phyloP scores from a whole-genome alignment of 148 eudicot species.

The Rhododendron henanense region DNA sequence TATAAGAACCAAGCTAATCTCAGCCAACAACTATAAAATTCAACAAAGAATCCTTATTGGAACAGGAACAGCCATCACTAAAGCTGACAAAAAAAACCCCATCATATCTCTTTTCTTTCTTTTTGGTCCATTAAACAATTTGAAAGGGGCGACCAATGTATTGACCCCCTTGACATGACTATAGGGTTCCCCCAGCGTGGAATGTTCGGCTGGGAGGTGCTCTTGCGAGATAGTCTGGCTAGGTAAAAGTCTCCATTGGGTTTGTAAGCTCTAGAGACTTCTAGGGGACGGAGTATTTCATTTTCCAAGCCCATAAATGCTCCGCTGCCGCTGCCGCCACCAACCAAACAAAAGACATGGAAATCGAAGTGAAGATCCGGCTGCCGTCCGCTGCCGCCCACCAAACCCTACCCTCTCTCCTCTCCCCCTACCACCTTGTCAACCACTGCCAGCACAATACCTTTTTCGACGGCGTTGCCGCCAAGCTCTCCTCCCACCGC shows the following conservation, averaged over 20 bases:
- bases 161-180: not conserved
- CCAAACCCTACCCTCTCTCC: constrained; percentile 47
- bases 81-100: not conserved
- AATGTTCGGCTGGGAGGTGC: not conserved
- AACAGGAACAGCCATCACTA: not conserved
- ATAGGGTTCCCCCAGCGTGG: not conserved
- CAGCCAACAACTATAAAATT: too few species aligned
- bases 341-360: constrained; percentile 30
- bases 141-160: not conserved
- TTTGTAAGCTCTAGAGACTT: too few species aligned
- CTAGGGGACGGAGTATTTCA: too few species aligned
- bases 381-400: too few species aligned
- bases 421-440: constrained; percentile 41
- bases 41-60: not conserved
- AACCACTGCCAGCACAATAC: constrained; percentile 70
- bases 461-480: constrained; percentile 63
- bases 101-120: not conserved
- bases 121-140: not conserved
- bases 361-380: constrained; percentile 75
- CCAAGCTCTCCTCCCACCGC: constrained; percentile 51
- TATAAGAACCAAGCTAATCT: not conserved
- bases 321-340: constrained; percentile 37
- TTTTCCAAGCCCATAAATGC: constrained; percentile 37
- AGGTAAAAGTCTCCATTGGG: too few species aligned
- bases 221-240: not conserved